Evolutionary conservation across 1,284 basidiomycete species (phyloP).

Genomic region (Rhodofomes roseus): DNA sequence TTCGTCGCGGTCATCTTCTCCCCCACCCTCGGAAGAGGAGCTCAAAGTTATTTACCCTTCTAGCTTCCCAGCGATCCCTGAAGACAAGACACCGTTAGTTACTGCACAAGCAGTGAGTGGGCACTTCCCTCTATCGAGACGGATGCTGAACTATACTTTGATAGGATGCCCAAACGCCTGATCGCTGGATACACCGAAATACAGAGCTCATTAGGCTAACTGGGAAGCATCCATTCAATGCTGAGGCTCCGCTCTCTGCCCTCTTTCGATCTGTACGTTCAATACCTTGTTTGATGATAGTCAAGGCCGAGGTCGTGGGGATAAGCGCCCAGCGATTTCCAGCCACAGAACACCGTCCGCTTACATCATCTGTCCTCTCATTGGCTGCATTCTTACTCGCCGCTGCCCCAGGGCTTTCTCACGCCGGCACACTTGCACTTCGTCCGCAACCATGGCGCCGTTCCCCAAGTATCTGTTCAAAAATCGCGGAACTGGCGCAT

Average conservation of each 20-base stretch:
- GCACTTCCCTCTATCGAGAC: background rate
- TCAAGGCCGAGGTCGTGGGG: too few species aligned
- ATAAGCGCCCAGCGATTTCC: background rate
- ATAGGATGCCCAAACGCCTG: constrained; percentile 35
- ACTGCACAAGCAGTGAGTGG: constrained; percentile 12
- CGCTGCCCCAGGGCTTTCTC: constrained; percentile 45
- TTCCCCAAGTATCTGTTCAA: constrained; percentile 44
- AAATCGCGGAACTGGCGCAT: constrained; percentile 46
- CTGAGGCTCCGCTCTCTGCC: constrained; percentile 47
- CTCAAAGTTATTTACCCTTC: background rate
- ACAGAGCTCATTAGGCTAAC: constrained; percentile 46
- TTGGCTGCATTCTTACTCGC: background rate
- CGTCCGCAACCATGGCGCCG: constrained; percentile 66
- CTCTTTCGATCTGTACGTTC: constrained; percentile 40
- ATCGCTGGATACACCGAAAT: constrained; percentile 40
- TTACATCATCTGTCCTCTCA: background rate
- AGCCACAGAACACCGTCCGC: background rate
- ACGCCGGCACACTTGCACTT: constrained; percentile 65
- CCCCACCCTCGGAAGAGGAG: background rate
- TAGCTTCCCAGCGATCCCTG: constrained; percentile 11
- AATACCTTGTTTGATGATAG: background rate
- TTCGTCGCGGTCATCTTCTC: background rate
- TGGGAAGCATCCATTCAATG: constrained; percentile 62
- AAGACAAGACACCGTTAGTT: constrained; percentile 10
- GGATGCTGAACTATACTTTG: background rate